Base-by-base conservation (phyloP, 345 rosid genomes). In the Eucalyptus pauciflora region DNA sequence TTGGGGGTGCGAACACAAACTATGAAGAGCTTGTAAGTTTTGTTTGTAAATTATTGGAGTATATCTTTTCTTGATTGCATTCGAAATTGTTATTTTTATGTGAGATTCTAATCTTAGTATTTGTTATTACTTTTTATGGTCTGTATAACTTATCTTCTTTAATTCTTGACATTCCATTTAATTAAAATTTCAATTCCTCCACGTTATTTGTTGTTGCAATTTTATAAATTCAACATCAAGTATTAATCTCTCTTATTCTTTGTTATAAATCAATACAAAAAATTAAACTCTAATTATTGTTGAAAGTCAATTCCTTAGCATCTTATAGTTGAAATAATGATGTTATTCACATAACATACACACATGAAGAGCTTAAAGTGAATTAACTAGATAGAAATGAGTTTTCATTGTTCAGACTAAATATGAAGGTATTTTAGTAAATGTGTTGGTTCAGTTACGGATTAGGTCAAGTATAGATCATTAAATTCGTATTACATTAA, bases 371-470 rank as follows among this genome's bases (percentile, higher is more conserved):
- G 37, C 41, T 2, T 14, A 67, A 67, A 7, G 33, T 67, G 76
- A n/a, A 67, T 31, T 31, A 15, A 31, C 76, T 67, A 67, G 41
- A 4, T 67, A 4, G 2, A n/a, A 7, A n/a, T 67, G 11, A 22
- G 31, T 16, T 29, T 62, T 0, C 69, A 62, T 62, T 13, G 69
- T 16, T 62, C 1, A 29, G 3, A 62, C n/a, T 62, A 29, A n/a
- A 67, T 14, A n/a, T 67, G 41, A n/a, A 67, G 31, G 10, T 67
- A 67, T n/a, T 67, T 67, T 67, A 67, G 41, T 31, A 2, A 67
- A 56, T 1, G 62, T 1, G 13, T 56, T 56, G 29, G 62, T 22
- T 56, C 6, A 2, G 1, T 0, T 56, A 56, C 4, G 1, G 13
- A 56, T 56, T 56, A 24, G 29, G 62, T 24, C 13, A 56, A 52